Percentiles rank a stretch among this genome's conserved stretches.
These are phyloP conservation scores for Microdochium nivale DNA, from an alignment of 2,329 filamentous ascomycete genomes.

Conservation along the genomic window DNA sequence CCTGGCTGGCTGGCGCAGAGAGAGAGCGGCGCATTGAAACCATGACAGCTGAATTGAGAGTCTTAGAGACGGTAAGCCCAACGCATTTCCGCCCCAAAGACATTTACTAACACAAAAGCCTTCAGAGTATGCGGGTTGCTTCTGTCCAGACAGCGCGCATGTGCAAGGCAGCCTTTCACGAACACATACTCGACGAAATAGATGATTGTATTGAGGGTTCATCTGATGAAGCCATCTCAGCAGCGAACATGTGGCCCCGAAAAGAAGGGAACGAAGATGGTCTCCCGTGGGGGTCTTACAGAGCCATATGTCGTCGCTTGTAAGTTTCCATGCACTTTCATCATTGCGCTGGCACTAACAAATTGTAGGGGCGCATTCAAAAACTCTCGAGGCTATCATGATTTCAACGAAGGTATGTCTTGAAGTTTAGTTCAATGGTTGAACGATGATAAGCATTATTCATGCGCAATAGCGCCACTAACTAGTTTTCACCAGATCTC, in stretches of 20 bases:
- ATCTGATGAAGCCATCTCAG: conserved; percentile 1
- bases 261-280: conserved; percentile 3
- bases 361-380: conserved; percentile 8
- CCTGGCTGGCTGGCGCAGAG: not conserved
- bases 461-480: not conserved
- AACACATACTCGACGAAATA: conserved; percentile 4
- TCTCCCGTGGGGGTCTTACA: conserved; percentile 6
- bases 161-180: conserved; percentile 1
- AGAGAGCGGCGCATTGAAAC: not conserved
- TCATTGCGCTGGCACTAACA: conserved; percentile 1
- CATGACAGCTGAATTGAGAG: not conserved
- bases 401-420: conserved; percentile 12
- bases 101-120: not conserved
- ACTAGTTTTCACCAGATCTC: conserved; percentile 3
- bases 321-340: conserved; percentile 2
- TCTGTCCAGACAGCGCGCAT: not conserved
- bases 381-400: not conserved
- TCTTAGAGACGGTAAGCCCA: not conserved
- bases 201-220: conserved; percentile 1
- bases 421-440: not conserved
- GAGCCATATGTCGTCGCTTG: conserved; percentile 6
- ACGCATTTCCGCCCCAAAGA: too few species aligned
- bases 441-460: not conserved
- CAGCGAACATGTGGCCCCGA: conserved; percentile 6
- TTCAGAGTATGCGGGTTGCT: conserved; percentile 2